phyloP scores from a whole-genome alignment of 208 protist genomes.

The Kentomonas sorsogonicus region DNA sequence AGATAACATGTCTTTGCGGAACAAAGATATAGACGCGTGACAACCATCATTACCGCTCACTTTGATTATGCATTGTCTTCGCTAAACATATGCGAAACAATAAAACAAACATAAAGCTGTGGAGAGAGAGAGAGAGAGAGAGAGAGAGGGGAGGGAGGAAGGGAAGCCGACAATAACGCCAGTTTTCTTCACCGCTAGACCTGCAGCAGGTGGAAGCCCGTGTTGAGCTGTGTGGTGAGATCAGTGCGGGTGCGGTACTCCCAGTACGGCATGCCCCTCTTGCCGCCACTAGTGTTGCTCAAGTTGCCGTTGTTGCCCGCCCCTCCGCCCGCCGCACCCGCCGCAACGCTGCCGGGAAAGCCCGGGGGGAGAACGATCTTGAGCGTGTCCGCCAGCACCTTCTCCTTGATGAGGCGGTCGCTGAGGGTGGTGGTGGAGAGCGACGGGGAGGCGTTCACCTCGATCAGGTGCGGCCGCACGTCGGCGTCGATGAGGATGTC shows the following conservation, averaged over 20 bases:
- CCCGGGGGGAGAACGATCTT: constrained; percentile 79
- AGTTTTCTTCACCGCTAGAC: constrained; percentile 12
- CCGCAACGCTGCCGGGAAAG: constrained; percentile 50
- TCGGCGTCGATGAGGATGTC: constrained; percentile 96
- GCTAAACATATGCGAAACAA: constrained; percentile 1
- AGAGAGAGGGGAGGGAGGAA: constrained; percentile 2
- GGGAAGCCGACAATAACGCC: background rate
- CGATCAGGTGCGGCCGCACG: constrained; percentile 95
- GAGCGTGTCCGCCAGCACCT: constrained; percentile 73
- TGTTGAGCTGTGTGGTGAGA: constrained; percentile 51
- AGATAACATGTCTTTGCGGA: background rate
- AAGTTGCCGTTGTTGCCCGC: no score
- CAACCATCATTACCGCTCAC: no score
- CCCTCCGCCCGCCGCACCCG: no score
- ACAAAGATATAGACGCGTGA: constrained; percentile 1
- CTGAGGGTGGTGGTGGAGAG: constrained; percentile 77
- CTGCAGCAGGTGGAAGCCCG: constrained; percentile 66
- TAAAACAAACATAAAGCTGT: constrained; percentile 8
- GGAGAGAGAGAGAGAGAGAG: background rate
- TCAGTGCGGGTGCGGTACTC: constrained; percentile 79
- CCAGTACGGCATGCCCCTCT: constrained; percentile 67
- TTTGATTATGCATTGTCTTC: background rate
- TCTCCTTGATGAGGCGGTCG: constrained; percentile 82
- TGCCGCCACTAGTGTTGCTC: no score
- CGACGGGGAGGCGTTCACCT: constrained; percentile 94